Evolutionary conservation across 306 rosid genomes (phyloP).

Genomic region (Lupinus albus): DNA sequence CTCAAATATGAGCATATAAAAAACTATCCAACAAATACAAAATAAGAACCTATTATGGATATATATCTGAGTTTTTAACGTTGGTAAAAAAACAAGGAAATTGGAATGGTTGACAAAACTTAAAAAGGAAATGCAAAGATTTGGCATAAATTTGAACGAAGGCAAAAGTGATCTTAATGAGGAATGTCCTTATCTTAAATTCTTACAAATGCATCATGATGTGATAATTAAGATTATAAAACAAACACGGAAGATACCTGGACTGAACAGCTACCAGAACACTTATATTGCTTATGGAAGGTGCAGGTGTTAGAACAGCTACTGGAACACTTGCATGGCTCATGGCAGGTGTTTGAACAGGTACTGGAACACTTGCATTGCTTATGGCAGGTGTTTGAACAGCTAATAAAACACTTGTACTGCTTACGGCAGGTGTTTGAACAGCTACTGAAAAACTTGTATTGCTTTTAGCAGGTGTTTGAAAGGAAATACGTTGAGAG

Average conservation of each 20-base stretch:
- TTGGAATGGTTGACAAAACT: not conserved
- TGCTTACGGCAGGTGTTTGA: not conserved
- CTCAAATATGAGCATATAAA: slow-evolving; percentile 9
- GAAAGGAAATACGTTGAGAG: slow-evolving; percentile 40
- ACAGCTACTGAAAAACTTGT: not conserved
- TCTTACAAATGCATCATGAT: not conserved
- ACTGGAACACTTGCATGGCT: not conserved
- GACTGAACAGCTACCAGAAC: slow-evolving; percentile 29
- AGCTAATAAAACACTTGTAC: slow-evolving; percentile 29
- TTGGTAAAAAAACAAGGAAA: not conserved
- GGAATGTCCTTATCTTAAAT: slow-evolving; percentile 6
- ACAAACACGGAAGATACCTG: slow-evolving; percentile 32
- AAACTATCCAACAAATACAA: not conserved
- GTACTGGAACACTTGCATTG: not conserved
- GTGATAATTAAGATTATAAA: slow-evolving; percentile 1
- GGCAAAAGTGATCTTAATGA: not conserved
- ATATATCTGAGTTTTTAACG: not conserved
- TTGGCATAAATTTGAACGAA: not conserved
- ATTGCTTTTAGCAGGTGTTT: slow-evolving; percentile 22
- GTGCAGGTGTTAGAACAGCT: slow-evolving; percentile 10
- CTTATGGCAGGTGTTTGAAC: not conserved
- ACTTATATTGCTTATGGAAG: slow-evolving; percentile 5
- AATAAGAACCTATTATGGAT: not conserved
- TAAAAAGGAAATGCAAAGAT: not conserved
- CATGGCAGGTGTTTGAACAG: not conserved